These are phyloP conservation scores for Pterulicium gracile DNA, from an alignment of 1,284 basidiomycete species.

Conservation along the genomic window DNA sequence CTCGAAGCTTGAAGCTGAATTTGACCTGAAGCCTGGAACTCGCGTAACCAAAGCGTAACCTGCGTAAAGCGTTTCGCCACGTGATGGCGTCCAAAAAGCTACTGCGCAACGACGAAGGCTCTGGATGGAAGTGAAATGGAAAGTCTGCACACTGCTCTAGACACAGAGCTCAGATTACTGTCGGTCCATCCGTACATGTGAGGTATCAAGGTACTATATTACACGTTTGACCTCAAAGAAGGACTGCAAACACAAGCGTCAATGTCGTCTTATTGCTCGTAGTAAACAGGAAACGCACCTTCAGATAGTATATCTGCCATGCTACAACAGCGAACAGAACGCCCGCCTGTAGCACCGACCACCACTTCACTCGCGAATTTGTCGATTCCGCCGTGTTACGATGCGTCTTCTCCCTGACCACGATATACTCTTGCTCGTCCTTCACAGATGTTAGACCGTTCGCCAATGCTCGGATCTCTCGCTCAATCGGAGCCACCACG, in stretches of 20 bases:
- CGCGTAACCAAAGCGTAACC: no score
- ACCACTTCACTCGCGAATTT: conserved; percentile 97
- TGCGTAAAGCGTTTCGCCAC: no score
- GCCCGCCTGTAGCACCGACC: conserved; percentile 87
- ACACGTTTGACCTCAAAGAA: conserved; percentile 95
- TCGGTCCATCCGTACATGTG: neutral
- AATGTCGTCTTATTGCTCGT: neutral
- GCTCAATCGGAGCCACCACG: conserved; percentile 87
- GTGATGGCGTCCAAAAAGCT: no score
- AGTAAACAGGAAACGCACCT: conserved; percentile 42
- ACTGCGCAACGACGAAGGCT: no score
- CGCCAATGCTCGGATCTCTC: conserved; percentile 87
- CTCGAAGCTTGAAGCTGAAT: no score
- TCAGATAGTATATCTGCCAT: conserved; percentile 98
- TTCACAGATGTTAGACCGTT: conserved; percentile 84
- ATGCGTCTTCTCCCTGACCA: conserved; percentile 88
- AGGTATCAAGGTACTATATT: conserved; percentile 45
- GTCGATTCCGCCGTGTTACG: conserved; percentile 92
- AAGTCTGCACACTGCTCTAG: no score
- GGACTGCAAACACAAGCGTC: conserved; percentile 33
- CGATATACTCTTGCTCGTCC: conserved; percentile 98
- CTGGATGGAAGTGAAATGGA: no score
- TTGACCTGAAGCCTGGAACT: no score
- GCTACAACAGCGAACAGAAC: conserved; percentile 86
- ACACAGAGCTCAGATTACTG: conserved; percentile 8